Base-by-base conservation (phyloP, 2,329 filamentous ascomycete species). In the Ambrosiella cleistominuta region DNA sequence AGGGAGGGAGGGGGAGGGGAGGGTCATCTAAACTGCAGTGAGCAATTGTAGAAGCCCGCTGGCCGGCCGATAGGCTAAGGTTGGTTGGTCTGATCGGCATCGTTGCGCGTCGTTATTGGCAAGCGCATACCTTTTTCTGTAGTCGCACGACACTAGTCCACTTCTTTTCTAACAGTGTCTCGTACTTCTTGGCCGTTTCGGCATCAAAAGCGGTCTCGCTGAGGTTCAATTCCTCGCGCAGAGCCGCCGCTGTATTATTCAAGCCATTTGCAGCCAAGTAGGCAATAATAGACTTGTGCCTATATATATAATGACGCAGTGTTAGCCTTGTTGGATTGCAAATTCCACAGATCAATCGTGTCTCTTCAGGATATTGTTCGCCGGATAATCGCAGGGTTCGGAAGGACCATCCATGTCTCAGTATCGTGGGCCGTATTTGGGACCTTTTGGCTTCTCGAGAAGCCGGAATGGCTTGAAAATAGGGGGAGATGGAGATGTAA, bases 121-220 rank as follows among this genome's bases (percentile, higher is more conserved):
- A 27, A 7, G 38, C 19, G 63, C 70, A 55, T 71, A 86, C 88
- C 86, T 95, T 97, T 72, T 95, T 96, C 72, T 97, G 91, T 69
- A 97, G 71, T 62, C 91, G 80, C 66, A 96, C 89, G 36, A 97
- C 86, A 66, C 88, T 93, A 17, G 91, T 97, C 91, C 91, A 97
- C 75, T 97, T 97, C 79, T 95, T 96, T 76, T 97, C 91, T 64
- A 97, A 72, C 36, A 97, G 72, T 1, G 87, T 86, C 71, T 95
- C 89, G 72, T 96, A 97, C 72, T 95, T 95, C 75, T 95, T 95
- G 56, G 84, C 79, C 17, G 88, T 95, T 15, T 80, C 78, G 62
- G 86, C 76, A 68, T 95, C 88, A 65, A 94, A 90, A 53, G 72
- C 72, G 58, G 79, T 71, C 63, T 86, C 80, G 56, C 82, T 78